These are phyloP conservation scores for Lecanicillium sp. DNA, from an alignment of 2,329 filamentous ascomycete genomes.

Conservation along the genomic window DNA sequence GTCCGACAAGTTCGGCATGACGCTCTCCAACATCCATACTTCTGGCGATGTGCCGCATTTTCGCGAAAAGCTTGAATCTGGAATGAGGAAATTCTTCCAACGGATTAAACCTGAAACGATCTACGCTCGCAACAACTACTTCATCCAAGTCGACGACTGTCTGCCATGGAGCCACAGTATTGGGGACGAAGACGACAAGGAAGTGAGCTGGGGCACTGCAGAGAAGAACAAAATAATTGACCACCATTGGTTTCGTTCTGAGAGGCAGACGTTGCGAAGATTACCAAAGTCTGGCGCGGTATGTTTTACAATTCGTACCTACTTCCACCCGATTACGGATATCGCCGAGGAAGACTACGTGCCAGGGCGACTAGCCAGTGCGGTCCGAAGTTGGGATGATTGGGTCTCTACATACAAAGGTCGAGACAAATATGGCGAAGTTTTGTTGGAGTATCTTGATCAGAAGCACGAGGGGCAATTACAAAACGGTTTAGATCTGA, in stretches of 20 bases:
- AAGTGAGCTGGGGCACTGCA: slow-evolving; percentile 65
- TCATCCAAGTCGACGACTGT: slow-evolving; percentile 75
- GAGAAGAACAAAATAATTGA: slow-evolving; percentile 65
- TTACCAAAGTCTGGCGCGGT: slow-evolving; percentile 49
- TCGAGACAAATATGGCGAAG: slow-evolving; percentile 61
- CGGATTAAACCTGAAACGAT: slow-evolving; percentile 59
- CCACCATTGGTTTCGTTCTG: slow-evolving; percentile 69
- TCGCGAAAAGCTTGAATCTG: slow-evolving; percentile 61
- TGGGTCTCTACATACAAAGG: slow-evolving; percentile 75
- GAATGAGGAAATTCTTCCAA: slow-evolving; percentile 76
- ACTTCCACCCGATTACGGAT: slow-evolving; percentile 64
- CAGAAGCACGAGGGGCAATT: slow-evolving; percentile 65
- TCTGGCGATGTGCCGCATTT: slow-evolving; percentile 68
- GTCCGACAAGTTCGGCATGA: slow-evolving; percentile 74
- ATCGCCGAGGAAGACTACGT: slow-evolving; percentile 66
- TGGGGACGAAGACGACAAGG: slow-evolving; percentile 57
- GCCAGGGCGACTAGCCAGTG: slow-evolving; percentile 68
- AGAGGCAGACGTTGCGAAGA: slow-evolving; percentile 61
- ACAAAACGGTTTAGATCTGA: slow-evolving; percentile 53
- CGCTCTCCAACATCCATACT: slow-evolving; percentile 70
- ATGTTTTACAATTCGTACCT: slow-evolving; percentile 72
- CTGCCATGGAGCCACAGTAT: slow-evolving; percentile 72
- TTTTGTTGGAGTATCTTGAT: slow-evolving; percentile 71
- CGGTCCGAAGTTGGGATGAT: slow-evolving; percentile 72
- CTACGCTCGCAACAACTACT: slow-evolving; percentile 70